Conservation (phyloP, 164 flowering plant species). For the Magnolia officinalis region DNA sequence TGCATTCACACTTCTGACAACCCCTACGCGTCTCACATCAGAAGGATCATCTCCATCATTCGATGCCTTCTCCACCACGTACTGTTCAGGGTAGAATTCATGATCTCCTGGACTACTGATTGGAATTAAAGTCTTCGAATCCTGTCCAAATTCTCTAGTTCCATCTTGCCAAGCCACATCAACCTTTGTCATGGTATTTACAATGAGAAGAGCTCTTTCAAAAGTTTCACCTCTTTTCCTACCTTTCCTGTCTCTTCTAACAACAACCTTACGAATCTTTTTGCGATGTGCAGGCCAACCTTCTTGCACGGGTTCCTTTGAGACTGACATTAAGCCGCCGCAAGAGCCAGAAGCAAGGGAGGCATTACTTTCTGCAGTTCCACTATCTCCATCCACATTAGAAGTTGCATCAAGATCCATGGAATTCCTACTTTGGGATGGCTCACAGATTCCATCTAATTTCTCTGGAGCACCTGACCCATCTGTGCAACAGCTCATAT, state of each 20-base stretch:
- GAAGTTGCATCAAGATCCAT: slow-evolving; percentile 37
- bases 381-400: slow-evolving; percentile 30
- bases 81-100: slow-evolving; percentile 91
- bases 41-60: slow-evolving; percentile 55
- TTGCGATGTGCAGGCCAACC: slow-evolving; percentile 69
- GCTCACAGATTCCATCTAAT: slow-evolving; percentile 17
- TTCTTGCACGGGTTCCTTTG: slow-evolving; percentile 60
- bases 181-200: slow-evolving; percentile 65
- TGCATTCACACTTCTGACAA: slow-evolving; percentile 89
- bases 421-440: slow-evolving; percentile 10
- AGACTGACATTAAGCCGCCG: slow-evolving; percentile 40
- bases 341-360: slow-evolving; percentile 40
- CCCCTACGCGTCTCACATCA: slow-evolving; percentile 79
- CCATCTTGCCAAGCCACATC: slow-evolving; percentile 98
- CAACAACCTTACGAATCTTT: slow-evolving; percentile 67
- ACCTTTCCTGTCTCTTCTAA: slow-evolving; percentile 68
- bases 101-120: slow-evolving; percentile 92
- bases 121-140: slow-evolving; percentile 68
- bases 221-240: slow-evolving; percentile 72
- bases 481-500: slow-evolving; percentile 4
- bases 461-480: slow-evolving; percentile 30
- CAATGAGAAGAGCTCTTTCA: slow-evolving; percentile 75
- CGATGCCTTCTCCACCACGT: slow-evolving; percentile 85
- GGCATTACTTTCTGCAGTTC: slow-evolving; percentile 20
- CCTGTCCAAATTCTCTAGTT: slow-evolving; percentile 37